Conservation (phyloP, 768 basidiomycete genomes). For the Trichaptum fuscoviolaceum region DNA sequence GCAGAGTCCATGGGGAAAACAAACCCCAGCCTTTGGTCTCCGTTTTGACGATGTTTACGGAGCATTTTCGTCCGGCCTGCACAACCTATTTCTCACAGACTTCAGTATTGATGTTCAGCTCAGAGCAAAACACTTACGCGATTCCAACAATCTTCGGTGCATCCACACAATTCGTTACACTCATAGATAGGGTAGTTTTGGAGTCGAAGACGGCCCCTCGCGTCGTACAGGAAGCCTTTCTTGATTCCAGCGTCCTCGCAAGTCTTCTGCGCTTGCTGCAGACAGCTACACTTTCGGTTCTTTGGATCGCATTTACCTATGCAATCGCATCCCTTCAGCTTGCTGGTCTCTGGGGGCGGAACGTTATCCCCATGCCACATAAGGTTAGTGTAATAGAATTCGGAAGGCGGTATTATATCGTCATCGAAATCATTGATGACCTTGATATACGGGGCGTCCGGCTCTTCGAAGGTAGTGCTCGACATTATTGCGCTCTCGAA, state of each 20-base stretch:
- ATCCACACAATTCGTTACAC: conserved; percentile 78
- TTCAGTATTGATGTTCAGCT: not conserved
- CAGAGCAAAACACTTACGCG: conserved; percentile 43
- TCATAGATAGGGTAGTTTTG: conserved; percentile 73
- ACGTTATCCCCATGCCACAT: conserved; percentile 72
- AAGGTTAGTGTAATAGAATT: conserved; percentile 82
- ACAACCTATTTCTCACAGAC: conserved; percentile 53
- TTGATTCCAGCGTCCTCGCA: conserved; percentile 32
- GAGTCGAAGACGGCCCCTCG: conserved; percentile 42
- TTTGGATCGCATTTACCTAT: conserved; percentile 70
- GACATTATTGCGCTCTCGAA: conserved; percentile 64
- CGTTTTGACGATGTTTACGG: conserved; percentile 66
- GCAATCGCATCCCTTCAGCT: conserved; percentile 68
- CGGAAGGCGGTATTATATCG: conserved; percentile 73
- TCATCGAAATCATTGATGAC: conserved; percentile 65
- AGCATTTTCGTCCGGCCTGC: conserved; percentile 66
- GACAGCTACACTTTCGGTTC: conserved; percentile 68
- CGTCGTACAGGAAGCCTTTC: conserved; percentile 64
- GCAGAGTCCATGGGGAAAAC: conserved; percentile 14
- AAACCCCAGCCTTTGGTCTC: conserved; percentile 80
- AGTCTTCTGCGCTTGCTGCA: conserved; percentile 46
- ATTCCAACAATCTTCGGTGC: conserved; percentile 77
- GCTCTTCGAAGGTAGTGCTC: conserved; percentile 63
- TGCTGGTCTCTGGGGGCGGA: conserved; percentile 53
- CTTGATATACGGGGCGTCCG: conserved; percentile 58